phyloP scores from a whole-genome alignment of 2,329 filamentous ascomycete species.

The Talaromyces sp. region DNA sequence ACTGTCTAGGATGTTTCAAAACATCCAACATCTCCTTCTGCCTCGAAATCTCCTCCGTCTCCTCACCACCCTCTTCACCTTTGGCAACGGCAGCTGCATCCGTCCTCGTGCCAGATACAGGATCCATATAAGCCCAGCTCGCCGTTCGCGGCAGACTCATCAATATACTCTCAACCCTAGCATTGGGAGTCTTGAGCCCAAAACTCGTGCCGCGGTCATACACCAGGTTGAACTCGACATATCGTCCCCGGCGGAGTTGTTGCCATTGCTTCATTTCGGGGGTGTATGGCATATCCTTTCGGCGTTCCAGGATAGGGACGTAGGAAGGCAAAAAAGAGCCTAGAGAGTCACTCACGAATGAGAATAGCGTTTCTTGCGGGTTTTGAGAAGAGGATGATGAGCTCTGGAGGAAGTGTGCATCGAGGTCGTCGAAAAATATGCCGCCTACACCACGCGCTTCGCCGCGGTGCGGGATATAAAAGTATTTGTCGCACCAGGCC shows the following conservation, averaged over 20 bases:
- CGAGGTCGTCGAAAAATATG: slow-evolving; percentile 98
- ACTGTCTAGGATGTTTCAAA: slow-evolving; percentile 59
- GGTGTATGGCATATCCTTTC: slow-evolving; percentile 89
- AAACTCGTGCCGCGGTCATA: slow-evolving; percentile 95
- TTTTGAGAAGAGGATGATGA: slow-evolving; percentile 59
- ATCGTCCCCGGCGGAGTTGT: slow-evolving; percentile 87
- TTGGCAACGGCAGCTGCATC: slow-evolving; percentile 30
- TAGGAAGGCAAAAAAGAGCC: slow-evolving; percentile 88
- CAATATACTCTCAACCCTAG: slow-evolving; percentile 90
- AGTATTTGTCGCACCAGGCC: slow-evolving; percentile 98
- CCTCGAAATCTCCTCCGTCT: slow-evolving; percentile 34
- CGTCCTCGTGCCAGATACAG: slow-evolving; percentile 44
- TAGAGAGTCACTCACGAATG: slow-evolving; percentile 81
- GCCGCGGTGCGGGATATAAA: slow-evolving; percentile 84
- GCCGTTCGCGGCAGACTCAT: slow-evolving; percentile 96
- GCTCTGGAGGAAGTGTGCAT: slow-evolving; percentile 52
- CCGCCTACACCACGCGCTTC: slow-evolving; percentile 87
- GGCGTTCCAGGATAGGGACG: slow-evolving; percentile 77
- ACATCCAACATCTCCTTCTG: slow-evolving; percentile 80
- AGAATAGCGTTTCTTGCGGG: slow-evolving; percentile 83
- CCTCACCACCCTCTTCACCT: slow-evolving; percentile 13
- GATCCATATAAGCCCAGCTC: slow-evolving; percentile 93
- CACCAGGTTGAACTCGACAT: slow-evolving; percentile 97
- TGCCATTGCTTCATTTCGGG: slow-evolving; percentile 92
- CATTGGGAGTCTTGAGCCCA: slow-evolving; percentile 86